Evolutionary conservation across 2,329 filamentous ascomycete species (phyloP), one percentile per base, ranked within the genome.

Genomic region (Cladophialophora psammophila): DNA sequence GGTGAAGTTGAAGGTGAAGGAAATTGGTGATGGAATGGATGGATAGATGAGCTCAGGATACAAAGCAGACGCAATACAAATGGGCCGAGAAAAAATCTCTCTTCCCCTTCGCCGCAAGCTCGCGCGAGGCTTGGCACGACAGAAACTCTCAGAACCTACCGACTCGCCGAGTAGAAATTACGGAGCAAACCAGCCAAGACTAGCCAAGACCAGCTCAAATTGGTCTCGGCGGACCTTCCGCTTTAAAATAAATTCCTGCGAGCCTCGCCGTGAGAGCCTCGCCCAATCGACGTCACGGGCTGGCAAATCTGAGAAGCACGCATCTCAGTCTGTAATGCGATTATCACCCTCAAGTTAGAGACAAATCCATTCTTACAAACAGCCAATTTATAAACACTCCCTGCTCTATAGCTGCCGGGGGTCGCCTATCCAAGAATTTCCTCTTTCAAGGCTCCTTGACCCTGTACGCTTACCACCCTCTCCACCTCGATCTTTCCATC

Each of bases 1-100:
- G 54, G 62, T 57, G 52, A 67, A 72, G 48, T 34, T 45, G 50
- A 63, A 40, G 64, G 75, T 72, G 73, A 76, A 78, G 74, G 73
- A 76, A 72, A 73, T 65, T 68, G 48, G 52, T 61, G 50, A 60
- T 63, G 34, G 34, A 45, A 61, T 42, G 26, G 59, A 61, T 42
- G 26, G 36, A 54, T 26, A 52, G 60, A 66, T 69, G 65, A 67
- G 63, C 58, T 69, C 57, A 68, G 53, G 57, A 64, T 38, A 40
- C 45, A 56, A 38, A 59, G 60, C 5, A 53, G 57, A 60, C 40
- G 57, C 57, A 60, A 60, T 50, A 55, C 32, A 66, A 53, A 61
- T 57, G 58, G 50, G 55, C 13, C 36, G 56, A 56, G 45, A 67
- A 60, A 69, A 68, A 65, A 60, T 58, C 65, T 54, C 59, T 57